These are phyloP conservation scores for Lichtheimia corymbifera DNA, from an alignment of 371 early-diverging fungal genomes.

Conservation along the genomic window DNA sequence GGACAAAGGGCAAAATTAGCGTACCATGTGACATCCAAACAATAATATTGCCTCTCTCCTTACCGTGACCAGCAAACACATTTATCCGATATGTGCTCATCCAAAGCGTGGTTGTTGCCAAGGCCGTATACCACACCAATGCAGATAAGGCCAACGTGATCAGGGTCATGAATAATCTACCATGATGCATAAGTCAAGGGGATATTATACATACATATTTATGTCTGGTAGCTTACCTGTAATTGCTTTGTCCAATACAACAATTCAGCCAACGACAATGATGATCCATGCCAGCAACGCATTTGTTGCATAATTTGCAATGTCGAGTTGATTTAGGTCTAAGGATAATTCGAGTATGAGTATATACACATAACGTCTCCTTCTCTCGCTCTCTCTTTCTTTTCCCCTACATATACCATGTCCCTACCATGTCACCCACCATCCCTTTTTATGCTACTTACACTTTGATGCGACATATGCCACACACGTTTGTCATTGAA, in stretches of 20 bases:
- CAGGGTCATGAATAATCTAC: constrained; percentile 27
- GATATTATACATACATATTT: constrained; percentile 3
- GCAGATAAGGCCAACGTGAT: constrained; percentile 28
- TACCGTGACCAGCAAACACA: constrained; percentile 35
- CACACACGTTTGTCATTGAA: constrained; percentile 56
- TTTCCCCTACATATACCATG: not conserved
- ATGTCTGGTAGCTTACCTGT: constrained; percentile 41
- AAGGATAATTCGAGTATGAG: not conserved
- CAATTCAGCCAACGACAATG: constrained; percentile 83
- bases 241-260: constrained; percentile 78
- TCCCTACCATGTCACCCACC: not conserved
- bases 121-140: constrained; percentile 30
- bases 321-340: constrained; percentile 57
- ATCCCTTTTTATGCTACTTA: constrained; percentile 12
- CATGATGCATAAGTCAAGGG: constrained; percentile 12
- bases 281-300: constrained; percentile 80
- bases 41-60: not conserved
- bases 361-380: not conserved
- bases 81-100: constrained; percentile 32
- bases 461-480: constrained; percentile 73
- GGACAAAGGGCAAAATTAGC: too few relatives aligned
- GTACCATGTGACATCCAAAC: too few relatives aligned
- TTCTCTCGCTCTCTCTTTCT: not conserved
- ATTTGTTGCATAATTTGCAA: constrained; percentile 84
- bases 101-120: constrained; percentile 27